Evolutionary conservation across 1,284 basidiomycete genomes (phyloP), one percentile per base, ranked within the genome.

Genomic region (Rhodofomes roseus): DNA sequence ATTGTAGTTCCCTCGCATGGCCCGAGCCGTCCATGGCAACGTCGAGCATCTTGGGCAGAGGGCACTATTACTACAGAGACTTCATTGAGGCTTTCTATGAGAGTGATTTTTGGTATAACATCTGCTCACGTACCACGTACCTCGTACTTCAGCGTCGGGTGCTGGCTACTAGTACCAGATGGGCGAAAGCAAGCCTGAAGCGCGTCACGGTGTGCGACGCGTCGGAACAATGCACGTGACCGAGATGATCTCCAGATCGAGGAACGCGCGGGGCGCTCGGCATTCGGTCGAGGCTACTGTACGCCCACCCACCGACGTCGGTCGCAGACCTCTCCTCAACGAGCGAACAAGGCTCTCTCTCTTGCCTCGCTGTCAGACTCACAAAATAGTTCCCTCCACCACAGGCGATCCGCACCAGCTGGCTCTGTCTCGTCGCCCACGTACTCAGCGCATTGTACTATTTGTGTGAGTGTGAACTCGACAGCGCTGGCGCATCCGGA

Each of bases 211-310:
- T n/a, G n/a, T n/a, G 29, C 9, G 50, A 37, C 36, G 31, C 50
- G 36, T 11, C 37, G 29, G n/a, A n/a, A 20, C n/a, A 16, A 4
- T 29, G 2, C 50, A 52, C 50, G 50, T 52, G 50, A 52, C 31
- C 50, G 50, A 37, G 50, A 52, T 52, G 50, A 52, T 52, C 50
- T 52, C 29, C 31, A 51, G 27, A 51, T 46, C 44, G 44, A 46
- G 23, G 44, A 23, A 46, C 44, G 44, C 23, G 22, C 20, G 43
- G 22, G 43, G 43, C 22, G 46, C 46, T 14, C 25, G 8, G 2
- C 11, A 12, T 4, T 39, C 23, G 25, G 22, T 48, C 25, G 46
- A 48, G 46, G 31, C n/a, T 37, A 51, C 27, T 52, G 48, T 51
- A 51, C 48, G 23, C 44, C 8, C 46, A 18, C 46, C 23, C 5